Percentiles rank a stretch among this genome's conserved stretches.
These are phyloP conservation scores for Chlorella ohadii DNA, from an alignment of 139 green algal genomes.

Conservation along the genomic window DNA sequence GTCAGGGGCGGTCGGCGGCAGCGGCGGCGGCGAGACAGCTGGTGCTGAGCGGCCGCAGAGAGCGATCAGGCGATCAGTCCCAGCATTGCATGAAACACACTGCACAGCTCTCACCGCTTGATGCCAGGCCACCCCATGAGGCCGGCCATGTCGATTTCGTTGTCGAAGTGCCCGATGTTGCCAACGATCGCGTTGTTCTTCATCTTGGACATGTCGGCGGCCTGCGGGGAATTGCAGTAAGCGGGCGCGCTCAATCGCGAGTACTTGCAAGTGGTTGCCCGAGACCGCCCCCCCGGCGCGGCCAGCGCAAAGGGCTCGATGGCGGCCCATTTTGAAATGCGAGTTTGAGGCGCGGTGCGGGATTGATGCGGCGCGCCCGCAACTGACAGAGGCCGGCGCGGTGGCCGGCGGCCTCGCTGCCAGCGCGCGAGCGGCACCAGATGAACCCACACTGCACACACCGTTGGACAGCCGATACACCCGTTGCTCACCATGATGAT, in stretches of 20 bases:
- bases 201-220: slow-evolving; percentile 97
- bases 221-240: slow-evolving; percentile 65
- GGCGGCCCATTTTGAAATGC: too few species aligned
- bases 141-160: slow-evolving; percentile 99
- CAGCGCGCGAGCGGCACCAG: too few species aligned
- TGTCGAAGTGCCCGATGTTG: slow-evolving; percentile 99
- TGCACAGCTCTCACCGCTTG: slow-evolving; percentile 70
- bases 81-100: not conserved
- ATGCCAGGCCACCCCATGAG: slow-evolving; percentile 87
- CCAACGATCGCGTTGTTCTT: slow-evolving; percentile 99
- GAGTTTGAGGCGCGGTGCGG: too few species aligned
- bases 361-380: too few species aligned
- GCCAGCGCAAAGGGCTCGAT: too few species aligned
- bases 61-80: not conserved
- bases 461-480: not conserved
- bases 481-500: slow-evolving; percentile 75
- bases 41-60: too few species aligned
- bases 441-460: not conserved
- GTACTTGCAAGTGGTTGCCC: too few species aligned
- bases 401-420: not conserved
- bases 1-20: too few species aligned
- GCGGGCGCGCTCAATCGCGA: not conserved
- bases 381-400: too few species aligned
- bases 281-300: too few species aligned
- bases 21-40: too few species aligned